These are phyloP conservation scores for Artemisia tridentata DNA, from an alignment of 129 eudicot genomes.

Conservation along the genomic window DNA sequence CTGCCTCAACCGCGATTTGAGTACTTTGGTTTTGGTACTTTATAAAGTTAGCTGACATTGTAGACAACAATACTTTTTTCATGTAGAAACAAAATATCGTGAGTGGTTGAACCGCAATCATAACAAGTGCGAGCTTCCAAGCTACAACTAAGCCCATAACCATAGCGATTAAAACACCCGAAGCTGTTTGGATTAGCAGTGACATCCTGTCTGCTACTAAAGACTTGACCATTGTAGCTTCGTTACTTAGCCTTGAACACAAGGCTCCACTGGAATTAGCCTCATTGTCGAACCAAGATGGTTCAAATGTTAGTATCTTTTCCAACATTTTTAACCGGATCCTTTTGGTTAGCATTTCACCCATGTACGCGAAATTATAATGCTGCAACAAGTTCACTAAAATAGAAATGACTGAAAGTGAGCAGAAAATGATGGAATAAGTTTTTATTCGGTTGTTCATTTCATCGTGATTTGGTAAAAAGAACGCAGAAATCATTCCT, in stretches of 20 bases:
- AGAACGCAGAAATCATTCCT: conserved; percentile 90
- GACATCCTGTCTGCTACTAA: conserved; percentile 86
- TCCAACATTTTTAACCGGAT: conserved; percentile 66
- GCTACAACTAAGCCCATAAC: conserved; percentile 72
- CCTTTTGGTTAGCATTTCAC: conserved; percentile 70
- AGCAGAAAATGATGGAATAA: conserved; percentile 56
- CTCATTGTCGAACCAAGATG: conserved; percentile 95
- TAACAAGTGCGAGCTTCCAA: conserved; percentile 92
- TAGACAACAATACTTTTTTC: conserved; percentile 64
- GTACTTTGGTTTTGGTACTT: conserved; percentile 77
- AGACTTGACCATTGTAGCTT: conserved; percentile 91
- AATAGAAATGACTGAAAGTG: conserved; percentile 65
- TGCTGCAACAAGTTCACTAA: conserved; percentile 70
- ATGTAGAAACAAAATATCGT: conserved; percentile 82
- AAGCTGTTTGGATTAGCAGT: conserved; percentile 62
- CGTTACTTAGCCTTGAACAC: conserved; percentile 73
- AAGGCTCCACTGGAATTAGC: conserved; percentile 72
- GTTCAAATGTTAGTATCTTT: conserved; percentile 66
- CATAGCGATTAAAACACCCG: conserved; percentile 80
- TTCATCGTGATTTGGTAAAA: conserved; percentile 54
- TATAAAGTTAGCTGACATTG: conserved; percentile 59
- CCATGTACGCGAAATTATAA: conserved; percentile 84
- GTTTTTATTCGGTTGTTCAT: conserved; percentile 59
- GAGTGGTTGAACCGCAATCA: conserved; percentile 93
- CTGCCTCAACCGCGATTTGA: conserved; percentile 86